A percentile compares a stretch with the other conserved stretches of the same genome.
phyloP scores from a whole-genome alignment of 352 stramenopile genomes.

The Blastocystis sp. region DNA sequence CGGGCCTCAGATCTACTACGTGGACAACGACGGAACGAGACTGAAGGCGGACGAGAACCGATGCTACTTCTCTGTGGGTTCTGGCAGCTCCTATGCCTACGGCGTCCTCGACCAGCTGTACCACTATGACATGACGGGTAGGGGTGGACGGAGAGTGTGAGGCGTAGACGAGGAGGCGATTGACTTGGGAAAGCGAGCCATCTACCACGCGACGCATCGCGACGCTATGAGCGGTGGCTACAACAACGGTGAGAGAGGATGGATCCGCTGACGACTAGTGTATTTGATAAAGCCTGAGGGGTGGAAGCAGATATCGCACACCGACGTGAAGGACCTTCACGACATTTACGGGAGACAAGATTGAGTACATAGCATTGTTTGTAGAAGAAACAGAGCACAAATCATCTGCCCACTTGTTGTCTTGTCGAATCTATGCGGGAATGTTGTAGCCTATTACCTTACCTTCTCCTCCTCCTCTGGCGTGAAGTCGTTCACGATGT shows the following conservation, averaged over 20 bases:
- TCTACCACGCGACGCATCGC: constrained; percentile 98
- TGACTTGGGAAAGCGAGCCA: constrained; percentile 95
- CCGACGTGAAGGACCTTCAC: constrained; percentile 98
- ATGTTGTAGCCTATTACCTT: background rate
- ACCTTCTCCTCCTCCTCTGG: constrained; percentile 98
- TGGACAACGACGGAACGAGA: constrained; percentile 98
- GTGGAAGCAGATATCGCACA: constrained; percentile 92
- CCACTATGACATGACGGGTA: constrained; percentile 81
- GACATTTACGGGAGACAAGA: constrained; percentile 82
- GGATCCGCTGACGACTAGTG: constrained; percentile 77
- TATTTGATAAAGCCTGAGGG: constrained; percentile 96
- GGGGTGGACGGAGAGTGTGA: constrained; percentile 76
- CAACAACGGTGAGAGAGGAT: constrained; percentile 81
- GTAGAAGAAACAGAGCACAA: constrained; percentile 44
- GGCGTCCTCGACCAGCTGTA: constrained; percentile 96
- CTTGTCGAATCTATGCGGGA: constrained; percentile 83
- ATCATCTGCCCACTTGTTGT: constrained; percentile 99
- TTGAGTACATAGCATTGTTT: constrained; percentile 40
- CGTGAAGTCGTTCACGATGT: constrained; percentile 99
- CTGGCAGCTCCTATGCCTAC: constrained; percentile 98
- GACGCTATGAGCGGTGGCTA: constrained; percentile 97
- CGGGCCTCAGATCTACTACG: constrained; percentile 97
- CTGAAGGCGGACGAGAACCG: constrained; percentile 90
- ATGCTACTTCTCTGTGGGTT: constrained; percentile 96
- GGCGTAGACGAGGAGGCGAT: constrained; percentile 97